These are phyloP conservation scores for Sarocladiaceae sp. DNA, from an alignment of 2,329 filamentous ascomycete species.

Conservation along the genomic window DNA sequence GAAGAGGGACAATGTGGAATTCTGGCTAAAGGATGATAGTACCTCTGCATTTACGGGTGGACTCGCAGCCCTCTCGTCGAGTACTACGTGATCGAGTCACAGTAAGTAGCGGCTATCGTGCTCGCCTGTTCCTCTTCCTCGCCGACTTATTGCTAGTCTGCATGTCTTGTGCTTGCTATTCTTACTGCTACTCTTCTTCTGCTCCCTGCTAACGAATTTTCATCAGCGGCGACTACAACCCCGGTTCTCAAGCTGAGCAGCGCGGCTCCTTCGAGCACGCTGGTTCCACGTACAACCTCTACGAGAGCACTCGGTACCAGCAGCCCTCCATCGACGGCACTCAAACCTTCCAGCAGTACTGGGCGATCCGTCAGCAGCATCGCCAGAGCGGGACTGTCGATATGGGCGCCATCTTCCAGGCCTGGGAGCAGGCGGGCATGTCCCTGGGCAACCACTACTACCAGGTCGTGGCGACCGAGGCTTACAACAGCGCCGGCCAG, in stretches of 20 bases:
- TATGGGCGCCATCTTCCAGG: conserved; percentile 39
- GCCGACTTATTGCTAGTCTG: too few species aligned
- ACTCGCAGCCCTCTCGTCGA: conserved; percentile 24
- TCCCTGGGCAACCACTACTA: conserved; percentile 40
- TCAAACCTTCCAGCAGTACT: conserved; percentile 40
- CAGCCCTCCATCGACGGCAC: conserved; percentile 36
- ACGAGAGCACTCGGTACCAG: conserved; percentile 24
- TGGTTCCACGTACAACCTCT: conserved; percentile 23
- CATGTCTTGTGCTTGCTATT: too few species aligned
- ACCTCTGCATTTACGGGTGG: conserved; percentile 29
- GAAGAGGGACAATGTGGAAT: background rate
- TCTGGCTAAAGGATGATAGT: conserved; percentile 14
- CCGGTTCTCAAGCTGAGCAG: conserved; percentile 13
- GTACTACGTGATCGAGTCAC: conserved; percentile 28
- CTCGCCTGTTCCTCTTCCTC: too few species aligned
- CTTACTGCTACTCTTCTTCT: too few species aligned
- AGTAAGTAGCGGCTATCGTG: conserved; percentile 10
- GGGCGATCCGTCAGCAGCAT: conserved; percentile 39
- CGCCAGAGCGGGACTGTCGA: conserved; percentile 41
- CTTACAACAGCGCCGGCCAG: conserved; percentile 37
- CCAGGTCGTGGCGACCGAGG: conserved; percentile 43
- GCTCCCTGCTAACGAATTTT: too few species aligned
- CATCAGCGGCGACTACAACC: conserved; percentile 8
- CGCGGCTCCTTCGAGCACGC: conserved; percentile 20
- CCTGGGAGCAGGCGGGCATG: conserved; percentile 38